Base-by-base conservation (phyloP, 768 basidiomycete species). In the Kwoniella mangroviensis region DNA sequence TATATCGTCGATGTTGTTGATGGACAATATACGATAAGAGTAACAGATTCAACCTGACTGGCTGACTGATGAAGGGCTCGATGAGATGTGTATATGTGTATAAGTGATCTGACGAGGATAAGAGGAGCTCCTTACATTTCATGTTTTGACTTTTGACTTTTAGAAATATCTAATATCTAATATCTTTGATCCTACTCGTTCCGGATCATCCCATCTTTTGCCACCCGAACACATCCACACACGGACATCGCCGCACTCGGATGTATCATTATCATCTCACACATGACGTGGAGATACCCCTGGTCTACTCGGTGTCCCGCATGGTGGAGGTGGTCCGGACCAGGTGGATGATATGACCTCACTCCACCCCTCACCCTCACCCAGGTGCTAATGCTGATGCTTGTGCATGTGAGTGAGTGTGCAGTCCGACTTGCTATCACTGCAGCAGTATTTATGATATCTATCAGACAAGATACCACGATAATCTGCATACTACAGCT, bases 131-230 rank as follows among this genome's bases (percentile, higher is more conserved):
- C 45, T 43, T 15, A 15, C 13, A 15, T 49, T 49, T 17, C 13
- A 49, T 49, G 13, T 22, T 63, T n/a, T 63, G 56, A 26, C 9
- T 19, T 58, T 34, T 58, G 54, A 15, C 45, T 49, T 19, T 55
- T 22, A 57, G 56, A 12, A 5, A 34, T 17, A 57, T 5, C 26
- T 26, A 5, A 34, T 17, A 57, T 5, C 26, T 26, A 59, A 68
- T 68, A 52, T 53, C 28, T 34, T 54, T 60, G 59, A 62, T 68
- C 60, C 54, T 68, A 68, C 67, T 68, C 67, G 67, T 40, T 54
- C 52, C 51, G 65, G 40, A 26, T 26, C 34, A 34, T 17, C 58
- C 12, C 17, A 40, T 13, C 43, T 12, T 62, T 61, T 56, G 60
- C 60, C 67, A 66, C 65, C 55, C 56, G 13, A 45, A 41, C 34